Conservation (phyloP, 805 yeast genomes). For the Ogataea philodendri region DNA sequence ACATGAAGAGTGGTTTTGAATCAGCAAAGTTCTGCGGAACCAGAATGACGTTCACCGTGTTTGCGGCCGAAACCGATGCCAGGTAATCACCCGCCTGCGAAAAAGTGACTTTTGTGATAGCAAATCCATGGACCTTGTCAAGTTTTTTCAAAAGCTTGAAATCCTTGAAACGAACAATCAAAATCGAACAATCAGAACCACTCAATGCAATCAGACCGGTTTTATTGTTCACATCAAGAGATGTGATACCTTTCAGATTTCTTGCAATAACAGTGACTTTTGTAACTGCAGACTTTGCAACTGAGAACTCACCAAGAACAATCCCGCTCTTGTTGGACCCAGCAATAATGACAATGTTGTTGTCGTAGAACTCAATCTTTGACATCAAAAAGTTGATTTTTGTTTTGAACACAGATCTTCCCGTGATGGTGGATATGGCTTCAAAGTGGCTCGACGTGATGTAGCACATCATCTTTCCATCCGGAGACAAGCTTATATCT, state of each 20-base stretch:
- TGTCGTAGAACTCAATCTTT: conserved; percentile 34
- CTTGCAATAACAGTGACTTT: conserved; percentile 42
- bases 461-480: conserved; percentile 62
- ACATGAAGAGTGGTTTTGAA: conserved; percentile 36
- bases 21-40: conserved; percentile 52
- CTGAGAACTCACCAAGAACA: conserved; percentile 42
- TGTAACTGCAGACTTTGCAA: conserved; percentile 41
- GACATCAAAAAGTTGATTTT: conserved; percentile 29
- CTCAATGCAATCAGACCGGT: conserved; percentile 52
- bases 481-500: conserved; percentile 67
- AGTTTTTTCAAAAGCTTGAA: conserved; percentile 51
- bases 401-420: conserved; percentile 36
- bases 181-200: conserved; percentile 65
- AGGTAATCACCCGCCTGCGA: conserved; percentile 65
- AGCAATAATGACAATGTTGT: conserved; percentile 41
- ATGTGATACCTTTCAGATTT: conserved; percentile 55
- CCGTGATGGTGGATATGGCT: conserved; percentile 49
- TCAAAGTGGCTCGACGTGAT: conserved; percentile 56
- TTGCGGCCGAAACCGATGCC: conserved; percentile 77
- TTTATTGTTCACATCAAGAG: conserved; percentile 42
- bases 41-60: conserved; percentile 60
- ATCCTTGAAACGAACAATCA: conserved; percentile 50
- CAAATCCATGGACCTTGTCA: conserved; percentile 69
- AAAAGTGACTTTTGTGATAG: conserved; percentile 70
- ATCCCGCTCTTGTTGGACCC: conserved; percentile 46